Conservation (phyloP, 2,329 filamentous ascomycete species). For the Penicillium sp. region DNA sequence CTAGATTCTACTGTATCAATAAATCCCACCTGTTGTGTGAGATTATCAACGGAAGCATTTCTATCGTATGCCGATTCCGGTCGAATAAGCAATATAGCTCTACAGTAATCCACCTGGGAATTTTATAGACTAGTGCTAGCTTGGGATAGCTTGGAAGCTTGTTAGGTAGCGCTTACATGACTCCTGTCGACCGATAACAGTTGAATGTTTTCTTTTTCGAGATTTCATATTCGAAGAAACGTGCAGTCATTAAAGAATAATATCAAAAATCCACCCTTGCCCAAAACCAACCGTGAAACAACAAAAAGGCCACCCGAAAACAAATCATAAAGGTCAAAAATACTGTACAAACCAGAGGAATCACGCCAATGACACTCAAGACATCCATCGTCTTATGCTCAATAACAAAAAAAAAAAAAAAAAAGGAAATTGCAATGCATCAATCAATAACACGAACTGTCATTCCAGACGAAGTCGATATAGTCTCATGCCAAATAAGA, state of each 20-base stretch:
- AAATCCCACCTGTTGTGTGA: no score
- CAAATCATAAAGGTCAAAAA: not conserved
- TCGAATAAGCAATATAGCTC: no score
- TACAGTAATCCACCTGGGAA: no score
- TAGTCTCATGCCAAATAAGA: not conserved
- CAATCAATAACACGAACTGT: not conserved
- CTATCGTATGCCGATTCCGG: no score
- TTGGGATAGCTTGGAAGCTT: not conserved
- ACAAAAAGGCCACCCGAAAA: not conserved
- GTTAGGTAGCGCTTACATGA: not conserved
- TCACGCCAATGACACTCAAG: not conserved
- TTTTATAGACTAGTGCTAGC: not conserved
- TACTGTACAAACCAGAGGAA: not conserved
- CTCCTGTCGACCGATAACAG: not conserved
- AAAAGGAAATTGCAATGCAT: not conserved
- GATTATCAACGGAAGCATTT: no score
- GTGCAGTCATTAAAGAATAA: not conserved
- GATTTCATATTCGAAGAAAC: not conserved
- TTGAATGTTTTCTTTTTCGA: not conserved
- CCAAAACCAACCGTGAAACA: not conserved
- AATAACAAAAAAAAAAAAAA: not conserved
- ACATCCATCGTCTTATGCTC: not conserved
- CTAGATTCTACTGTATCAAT: no score
- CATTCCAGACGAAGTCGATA: not conserved
- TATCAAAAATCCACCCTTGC: not conserved